phyloP scores from a whole-genome alignment of 768 basidiomycete genomes.

The Austroboletus festivus region DNA sequence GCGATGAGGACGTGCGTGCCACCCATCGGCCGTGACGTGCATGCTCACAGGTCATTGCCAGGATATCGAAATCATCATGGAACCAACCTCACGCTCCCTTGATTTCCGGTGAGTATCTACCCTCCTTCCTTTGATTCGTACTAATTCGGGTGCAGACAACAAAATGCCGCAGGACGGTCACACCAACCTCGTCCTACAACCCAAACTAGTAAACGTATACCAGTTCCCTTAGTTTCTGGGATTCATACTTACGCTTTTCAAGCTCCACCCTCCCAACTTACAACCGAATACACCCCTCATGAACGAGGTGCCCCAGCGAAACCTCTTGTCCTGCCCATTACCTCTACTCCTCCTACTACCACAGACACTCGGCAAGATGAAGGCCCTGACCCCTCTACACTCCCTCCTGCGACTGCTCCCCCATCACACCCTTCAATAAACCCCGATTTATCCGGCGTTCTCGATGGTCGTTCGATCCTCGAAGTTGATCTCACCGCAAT shows the following conservation, averaged over 20 bases:
- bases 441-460: slow-evolving; percentile 57
- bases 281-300: slow-evolving; percentile 80
- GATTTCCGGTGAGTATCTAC: slow-evolving; percentile 61
- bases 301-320: slow-evolving; percentile 52
- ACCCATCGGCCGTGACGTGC: slow-evolving; percentile 1
- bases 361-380: slow-evolving; percentile 36
- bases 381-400: slow-evolving; percentile 58
- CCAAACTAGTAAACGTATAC: slow-evolving; percentile 31
- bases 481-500: slow-evolving; percentile 77
- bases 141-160: slow-evolving; percentile 30
- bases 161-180: slow-evolving; percentile 32
- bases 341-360: slow-evolving; percentile 19
- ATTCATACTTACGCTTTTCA: slow-evolving; percentile 7
- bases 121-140: not conserved
- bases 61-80: slow-evolving; percentile 93
- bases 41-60: slow-evolving; percentile 27
- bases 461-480: slow-evolving; percentile 76
- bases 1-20: slow-evolving; percentile 45
- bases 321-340: slow-evolving; percentile 14
- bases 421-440: slow-evolving; percentile 80
- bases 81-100: slow-evolving; percentile 65
- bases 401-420: slow-evolving; percentile 68
- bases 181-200: slow-evolving; percentile 30
- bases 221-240: slow-evolving; percentile 1
- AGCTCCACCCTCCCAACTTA: slow-evolving; percentile 54